Base-by-base conservation (phyloP, 192 early-diverging fungal species). In the Pilobolus umbonatus region DNA sequence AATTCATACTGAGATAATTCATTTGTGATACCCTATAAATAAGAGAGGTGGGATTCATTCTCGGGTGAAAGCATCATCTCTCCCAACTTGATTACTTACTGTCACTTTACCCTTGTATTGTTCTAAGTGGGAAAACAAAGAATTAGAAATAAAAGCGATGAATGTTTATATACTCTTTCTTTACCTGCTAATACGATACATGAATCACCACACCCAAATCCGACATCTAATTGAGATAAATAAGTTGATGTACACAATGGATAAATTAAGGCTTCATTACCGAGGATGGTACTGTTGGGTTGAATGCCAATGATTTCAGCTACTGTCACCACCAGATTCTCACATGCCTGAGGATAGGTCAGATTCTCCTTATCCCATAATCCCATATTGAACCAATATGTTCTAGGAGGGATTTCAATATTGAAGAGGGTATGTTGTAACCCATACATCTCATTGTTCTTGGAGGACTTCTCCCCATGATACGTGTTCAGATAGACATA, bases 151-250 rank as follows among this genome's bases (percentile, higher is more conserved):
- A 22, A 14, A 1, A 26, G 2, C 0, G 21, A 53, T 48, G 8
- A 45, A 51, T 28, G 25, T 22, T 12, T 43, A 4, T 42, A 22
- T n/a, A n/a, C n/a, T 12, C 40, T 55, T 22, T 65, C 29, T 32
- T 24, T 28, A 62, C 64, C 42, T 60, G 75, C 42, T 58, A 60
- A 22, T 55, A 65, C 2, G 61, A 79, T 69, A 42, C 76, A 76
- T 38, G 75, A 76, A 38, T 80, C 78, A n/a, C 75, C 78, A 59
- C 78, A 80, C 7, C 78, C 78, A 62, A 72, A 80, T 0, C 75
- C 78, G 34, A 80, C 78, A 62, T 80, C 78, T 79, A 50, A 31
- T 17, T 42, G 2, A 72, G 55, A 24, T 56, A 68, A 0, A 77
- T 62, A 28, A 64, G 60, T 52, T 66, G 64, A 42, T 74, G 62